Evolutionary conservation across 805 yeast species (phyloP), one percentile per base, ranked within the genome.

Genomic region (Monosporozyma aerobia): DNA sequence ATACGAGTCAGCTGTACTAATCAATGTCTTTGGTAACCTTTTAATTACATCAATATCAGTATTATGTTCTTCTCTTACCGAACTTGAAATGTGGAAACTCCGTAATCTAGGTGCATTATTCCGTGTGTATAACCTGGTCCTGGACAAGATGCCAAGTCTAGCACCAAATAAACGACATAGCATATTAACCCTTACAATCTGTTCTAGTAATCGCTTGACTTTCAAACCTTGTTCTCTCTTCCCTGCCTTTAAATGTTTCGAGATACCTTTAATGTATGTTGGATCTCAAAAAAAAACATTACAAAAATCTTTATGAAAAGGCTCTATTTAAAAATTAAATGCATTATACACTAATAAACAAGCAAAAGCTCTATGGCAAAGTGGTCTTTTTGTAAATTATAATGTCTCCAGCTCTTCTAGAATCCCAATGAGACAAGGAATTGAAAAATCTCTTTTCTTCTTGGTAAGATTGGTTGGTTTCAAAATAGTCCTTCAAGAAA

Each of bases 391-490:
- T 25, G 19, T 82, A 85, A 2, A 90, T 81, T 4, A 90, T 72
- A 0, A 90, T 75, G 64, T 88, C 92, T 0, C 98, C 98, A 2
- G 65, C 60, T 52, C 97, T 74, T 57, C 97, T 75, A 46, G 70
- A 60, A 63, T 92, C 98, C 87, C 97, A 95, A 67, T 90, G 97
- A 64, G 81, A 79, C 49, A 80, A 77, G 44, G 88, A 78, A 59
- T 92, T 92, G 74, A 88, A 92, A 56, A 87, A 76, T 37, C 90
- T 71, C 3, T 67, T 62, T 37, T 81, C 68, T 53, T 73, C 77
- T 10, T 55, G 49, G 58, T 85, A 85, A 5, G 23, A 14, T 0
- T 70, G 64, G 0, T 77, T 65, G 4, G 67, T 70, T 13, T 62
- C 53, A 51, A 84, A 61, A 44, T 72, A 69, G 0, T 64, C 63